These are phyloP conservation scores for Pelargonium nanum DNA, from an alignment of 345 rosid species.

Conservation along the genomic window DNA sequence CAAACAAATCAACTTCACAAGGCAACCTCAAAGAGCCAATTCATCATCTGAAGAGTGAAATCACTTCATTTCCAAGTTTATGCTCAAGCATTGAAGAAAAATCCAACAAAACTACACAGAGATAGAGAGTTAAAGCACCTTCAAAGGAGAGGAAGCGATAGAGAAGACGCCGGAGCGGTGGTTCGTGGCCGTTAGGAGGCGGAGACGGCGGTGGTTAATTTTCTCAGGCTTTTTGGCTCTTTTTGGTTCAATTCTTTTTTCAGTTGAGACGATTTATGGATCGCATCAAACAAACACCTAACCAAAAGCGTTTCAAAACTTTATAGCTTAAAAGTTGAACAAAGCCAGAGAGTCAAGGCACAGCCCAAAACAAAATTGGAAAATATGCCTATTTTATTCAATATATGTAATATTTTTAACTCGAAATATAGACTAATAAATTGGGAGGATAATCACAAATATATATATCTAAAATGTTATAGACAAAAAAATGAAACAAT, in stretches of 20 bases:
- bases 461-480: no score
- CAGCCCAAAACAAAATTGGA: background rate
- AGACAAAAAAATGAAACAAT: no score
- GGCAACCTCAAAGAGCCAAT: background rate
- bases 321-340: no score
- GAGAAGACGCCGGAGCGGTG: slow-evolving; percentile 3
- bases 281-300: no score
- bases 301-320: no score
- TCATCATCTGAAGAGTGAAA: background rate
- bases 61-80: background rate
- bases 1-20: background rate
- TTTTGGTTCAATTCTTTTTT: background rate
- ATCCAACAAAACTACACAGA: slow-evolving; percentile 7
- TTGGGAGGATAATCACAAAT: no score
- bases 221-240: background rate
- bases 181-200: slow-evolving; percentile 1
- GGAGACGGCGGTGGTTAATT: background rate
- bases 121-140: slow-evolving; percentile 10
- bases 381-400: background rate
- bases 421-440: background rate
- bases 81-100: background rate
- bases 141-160: background rate
- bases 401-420: background rate
- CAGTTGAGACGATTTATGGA: no score
- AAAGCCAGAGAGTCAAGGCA: no score